Evolutionary conservation across 441 rosid genomes (phyloP).

Genomic region (Flueggea neowawraea): DNA sequence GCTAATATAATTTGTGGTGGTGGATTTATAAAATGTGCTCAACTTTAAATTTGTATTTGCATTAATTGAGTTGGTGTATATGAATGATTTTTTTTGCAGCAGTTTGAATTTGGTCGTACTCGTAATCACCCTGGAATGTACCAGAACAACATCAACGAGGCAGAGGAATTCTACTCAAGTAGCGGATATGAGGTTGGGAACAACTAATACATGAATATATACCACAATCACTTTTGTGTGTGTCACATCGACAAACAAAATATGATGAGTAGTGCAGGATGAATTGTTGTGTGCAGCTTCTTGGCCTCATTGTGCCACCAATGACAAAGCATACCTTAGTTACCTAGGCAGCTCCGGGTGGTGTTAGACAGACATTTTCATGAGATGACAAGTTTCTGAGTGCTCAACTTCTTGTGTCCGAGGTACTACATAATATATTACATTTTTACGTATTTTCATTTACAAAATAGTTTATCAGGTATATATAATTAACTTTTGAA

Average conservation of each 20-base stretch:
- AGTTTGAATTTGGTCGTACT: conserved; percentile 4
- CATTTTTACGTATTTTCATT: not conserved
- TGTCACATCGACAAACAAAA: no score
- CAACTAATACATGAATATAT: no score
- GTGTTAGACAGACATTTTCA: conserved; percentile 25
- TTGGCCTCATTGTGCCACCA: conserved; percentile 56
- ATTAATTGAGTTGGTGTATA: no score
- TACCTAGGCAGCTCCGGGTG: conserved; percentile 28
- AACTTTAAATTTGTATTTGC: no score
- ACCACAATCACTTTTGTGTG: no score
- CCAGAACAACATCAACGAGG: not conserved
- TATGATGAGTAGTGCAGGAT: conserved; percentile 25
- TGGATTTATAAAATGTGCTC: no score
- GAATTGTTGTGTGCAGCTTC: conserved; percentile 66
- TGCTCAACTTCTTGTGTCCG: conserved; percentile 43
- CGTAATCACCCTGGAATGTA: conserved; percentile 1
- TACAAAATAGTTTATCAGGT: no score
- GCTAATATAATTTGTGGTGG: no score
- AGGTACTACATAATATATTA: conserved; percentile 22
- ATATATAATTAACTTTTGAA: no score
- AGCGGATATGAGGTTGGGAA: conserved; percentile 7
- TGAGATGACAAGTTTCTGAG: conserved; percentile 64
- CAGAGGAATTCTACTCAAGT: not conserved
- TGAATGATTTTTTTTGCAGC: no score
- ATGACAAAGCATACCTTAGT: conserved; percentile 31